phyloP scores from a whole-genome alignment of 2,329 filamentous ascomycete genomes.

The Microdochium paspali region DNA sequence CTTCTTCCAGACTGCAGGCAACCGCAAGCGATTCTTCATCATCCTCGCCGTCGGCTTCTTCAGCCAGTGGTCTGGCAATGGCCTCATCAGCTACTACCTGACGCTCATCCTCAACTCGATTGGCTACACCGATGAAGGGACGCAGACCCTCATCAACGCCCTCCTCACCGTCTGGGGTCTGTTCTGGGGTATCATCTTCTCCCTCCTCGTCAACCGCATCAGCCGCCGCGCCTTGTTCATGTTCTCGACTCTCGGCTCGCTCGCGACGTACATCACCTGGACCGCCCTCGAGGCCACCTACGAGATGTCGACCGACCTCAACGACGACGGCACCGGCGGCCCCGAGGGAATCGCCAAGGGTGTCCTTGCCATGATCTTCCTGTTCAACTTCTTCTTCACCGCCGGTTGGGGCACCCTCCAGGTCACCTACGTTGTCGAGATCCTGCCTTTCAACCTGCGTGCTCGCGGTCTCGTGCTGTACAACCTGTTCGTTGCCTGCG shows the following conservation, averaged over 20 bases:
- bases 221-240: constrained; percentile 15
- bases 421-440: constrained; percentile 21
- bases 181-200: constrained; percentile 34
- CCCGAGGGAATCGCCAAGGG: constrained; percentile 1
- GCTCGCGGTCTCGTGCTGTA: constrained; percentile 6
- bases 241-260: constrained; percentile 8
- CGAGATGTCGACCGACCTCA: constrained; percentile 13
- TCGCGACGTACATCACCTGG: constrained; percentile 8
- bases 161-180: constrained; percentile 32
- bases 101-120: constrained; percentile 23
- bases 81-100: constrained; percentile 23
- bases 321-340: constrained; percentile 9
- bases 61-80: constrained; percentile 9
- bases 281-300: constrained; percentile 22
- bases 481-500: constrained; percentile 18
- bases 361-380: constrained; percentile 23
- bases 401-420: constrained; percentile 21
- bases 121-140: constrained; percentile 12
- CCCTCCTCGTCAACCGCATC: constrained; percentile 21
- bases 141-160: constrained; percentile 21
- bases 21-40: constrained; percentile 6
- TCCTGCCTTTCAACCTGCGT: constrained; percentile 21
- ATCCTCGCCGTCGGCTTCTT: constrained; percentile 1
- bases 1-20: constrained; percentile 5
- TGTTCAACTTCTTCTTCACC: constrained; percentile 22